These are phyloP conservation scores for Alopecurus myosuroides DNA, from an alignment of 176 grass and related monocot genomes.

Conservation along the genomic window DNA sequence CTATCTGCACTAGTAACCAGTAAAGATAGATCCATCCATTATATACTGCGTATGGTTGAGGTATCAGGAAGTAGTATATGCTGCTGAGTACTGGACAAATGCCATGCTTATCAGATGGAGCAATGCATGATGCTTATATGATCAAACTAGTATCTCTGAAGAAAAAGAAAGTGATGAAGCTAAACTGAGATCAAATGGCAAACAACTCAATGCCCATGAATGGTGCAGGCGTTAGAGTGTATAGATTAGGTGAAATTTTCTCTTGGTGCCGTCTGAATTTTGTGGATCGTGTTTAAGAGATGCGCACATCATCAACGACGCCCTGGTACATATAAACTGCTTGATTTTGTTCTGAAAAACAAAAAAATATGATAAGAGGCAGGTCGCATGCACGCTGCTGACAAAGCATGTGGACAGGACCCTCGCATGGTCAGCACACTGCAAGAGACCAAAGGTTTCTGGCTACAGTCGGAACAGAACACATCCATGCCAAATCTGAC, in stretches of 20 bases:
- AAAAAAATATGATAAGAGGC: neutral
- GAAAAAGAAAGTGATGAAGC: neutral
- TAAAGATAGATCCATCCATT: too few species aligned
- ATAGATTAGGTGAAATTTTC: neutral
- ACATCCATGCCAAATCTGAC: constrained; percentile 7
- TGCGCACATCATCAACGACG: too few species aligned
- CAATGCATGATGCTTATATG: neutral
- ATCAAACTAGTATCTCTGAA: neutral
- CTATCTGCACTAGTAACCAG: too few species aligned
- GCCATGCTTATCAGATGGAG: constrained; percentile 14
- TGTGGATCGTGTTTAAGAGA: too few species aligned
- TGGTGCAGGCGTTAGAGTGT: neutral
- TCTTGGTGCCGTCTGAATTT: too few species aligned
- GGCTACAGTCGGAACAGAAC: neutral
- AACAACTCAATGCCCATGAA: neutral
- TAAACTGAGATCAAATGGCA: neutral
- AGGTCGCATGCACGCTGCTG: constrained; percentile 20
- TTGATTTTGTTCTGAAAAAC: too few species aligned
- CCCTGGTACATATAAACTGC: too few species aligned
- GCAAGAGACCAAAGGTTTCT: constrained; percentile 4
- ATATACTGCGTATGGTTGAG: neutral
- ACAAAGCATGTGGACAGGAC: constrained; percentile 14
- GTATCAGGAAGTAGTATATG: constrained; percentile 21
- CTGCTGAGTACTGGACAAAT: constrained; percentile 2
- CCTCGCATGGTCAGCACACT: constrained; percentile 4